Evolutionary conservation across 768 basidiomycete genomes (phyloP), one percentile per base, ranked within the genome.

Genomic region (Pluteus cervinus): DNA sequence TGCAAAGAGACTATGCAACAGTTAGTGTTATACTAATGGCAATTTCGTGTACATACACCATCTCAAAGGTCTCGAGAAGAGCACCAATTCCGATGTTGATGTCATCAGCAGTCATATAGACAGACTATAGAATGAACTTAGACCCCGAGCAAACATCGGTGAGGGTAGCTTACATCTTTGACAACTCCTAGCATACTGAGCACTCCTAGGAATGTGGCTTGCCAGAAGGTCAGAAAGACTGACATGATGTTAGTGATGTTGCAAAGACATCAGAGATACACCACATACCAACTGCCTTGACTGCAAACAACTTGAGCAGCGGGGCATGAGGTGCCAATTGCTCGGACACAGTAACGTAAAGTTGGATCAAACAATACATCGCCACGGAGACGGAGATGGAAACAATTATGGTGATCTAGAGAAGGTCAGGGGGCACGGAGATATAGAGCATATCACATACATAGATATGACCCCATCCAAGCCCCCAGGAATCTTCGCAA

Each of bases 161-260:
- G 26, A 16, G 30, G 8, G 17, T 24, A 21, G 28, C 69, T 30
- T 49, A 81, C 81, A 54, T 73, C 70, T 56, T 81, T 82, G 40
- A 86, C 69, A 4, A 82, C 61, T 1, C 73, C 75, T 38, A 81
- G 60, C 53, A 73, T 64, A 25, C 63, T 68, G 9, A 86, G 66
- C 11, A 75, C 41, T 3, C 75, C 71, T 10, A 87, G 64, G 23
- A 75, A 61, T 0, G 71, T 75, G 11, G 76, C 71, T 55, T 86
- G 84, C 84, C 84, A 87, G 53, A 86, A 86, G 5, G 80, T 83
- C 12, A 86, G 60, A 51, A 86, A 84, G 0, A 85, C 80, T 75
- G 44, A 5, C 9, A 37, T 2, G 1, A 39, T 5, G 21, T 17
- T 17, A 48, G 20, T 24, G 32, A 17, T 26, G 12, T 16, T n/a